Evolutionary conservation across 139 green algal genomes (phyloP).

Genomic region (Coelastrella sp.): DNA sequence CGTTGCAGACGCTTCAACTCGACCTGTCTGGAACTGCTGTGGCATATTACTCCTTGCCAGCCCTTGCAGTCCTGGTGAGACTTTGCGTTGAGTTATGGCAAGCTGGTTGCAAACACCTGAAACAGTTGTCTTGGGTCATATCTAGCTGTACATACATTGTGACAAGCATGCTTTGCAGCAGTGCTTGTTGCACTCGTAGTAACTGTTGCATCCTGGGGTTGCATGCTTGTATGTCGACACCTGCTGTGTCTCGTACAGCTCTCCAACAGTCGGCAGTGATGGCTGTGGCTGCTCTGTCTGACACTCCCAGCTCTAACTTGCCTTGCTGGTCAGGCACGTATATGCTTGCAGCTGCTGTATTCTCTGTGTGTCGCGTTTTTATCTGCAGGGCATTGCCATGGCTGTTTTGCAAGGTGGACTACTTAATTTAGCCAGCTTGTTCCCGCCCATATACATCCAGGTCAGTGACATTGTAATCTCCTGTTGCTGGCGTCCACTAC

Average conservation of each 20-base stretch:
- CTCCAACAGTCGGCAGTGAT: too few species aligned
- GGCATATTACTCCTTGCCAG: constrained; percentile 44
- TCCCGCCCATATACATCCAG: constrained; percentile 59
- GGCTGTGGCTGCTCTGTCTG: too few species aligned
- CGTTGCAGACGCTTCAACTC: constrained; percentile 39
- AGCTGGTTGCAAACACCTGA: neutral
- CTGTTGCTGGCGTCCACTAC: too few species aligned
- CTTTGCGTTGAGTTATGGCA: neutral
- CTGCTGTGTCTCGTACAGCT: too few species aligned
- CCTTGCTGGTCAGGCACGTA: neutral
- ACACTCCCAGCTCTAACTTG: neutral
- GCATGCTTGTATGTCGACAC: too few species aligned
- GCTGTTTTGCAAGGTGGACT: constrained; percentile 55
- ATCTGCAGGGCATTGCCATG: constrained; percentile 47
- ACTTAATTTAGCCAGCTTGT: constrained; percentile 56
- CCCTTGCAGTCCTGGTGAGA: constrained; percentile 48
- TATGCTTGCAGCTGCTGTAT: neutral
- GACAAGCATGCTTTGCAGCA: too few species aligned
- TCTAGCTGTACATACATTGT: too few species aligned
- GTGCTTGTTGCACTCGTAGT: too few species aligned
- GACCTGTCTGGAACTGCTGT: constrained; percentile 32
- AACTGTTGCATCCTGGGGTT: too few species aligned
- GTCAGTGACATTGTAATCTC: neutral
- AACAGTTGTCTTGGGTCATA: too few species aligned
- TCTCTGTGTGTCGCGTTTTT: neutral